Conservation (phyloP, 495 filamentous ascomycete species). For the Talaromyces wortmannii region DNA sequence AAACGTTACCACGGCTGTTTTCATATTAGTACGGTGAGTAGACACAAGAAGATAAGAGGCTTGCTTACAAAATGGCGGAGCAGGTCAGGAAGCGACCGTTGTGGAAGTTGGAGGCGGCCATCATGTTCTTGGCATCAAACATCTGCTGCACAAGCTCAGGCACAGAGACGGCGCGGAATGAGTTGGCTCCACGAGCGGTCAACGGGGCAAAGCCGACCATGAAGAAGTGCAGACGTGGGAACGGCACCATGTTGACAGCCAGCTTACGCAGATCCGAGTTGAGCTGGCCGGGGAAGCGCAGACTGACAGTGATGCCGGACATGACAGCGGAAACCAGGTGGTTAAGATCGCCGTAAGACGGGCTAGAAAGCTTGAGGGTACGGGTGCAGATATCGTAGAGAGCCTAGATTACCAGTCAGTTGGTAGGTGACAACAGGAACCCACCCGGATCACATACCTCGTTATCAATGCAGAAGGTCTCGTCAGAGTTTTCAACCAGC, state of each 20-base stretch:
- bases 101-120: constrained; percentile 99
- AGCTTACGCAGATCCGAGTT: constrained; percentile 99
- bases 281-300: constrained; percentile 98
- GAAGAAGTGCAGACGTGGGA: constrained; percentile 99
- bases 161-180: constrained; percentile 95
- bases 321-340: constrained; percentile 99
- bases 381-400: constrained; percentile 99
- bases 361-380: constrained; percentile 95
- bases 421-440: no score
- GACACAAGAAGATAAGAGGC: neutral
- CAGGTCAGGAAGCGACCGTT: constrained; percentile 99
- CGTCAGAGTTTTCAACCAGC: constrained; percentile 99
- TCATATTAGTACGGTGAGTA: constrained; percentile 3
- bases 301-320: constrained; percentile 97
- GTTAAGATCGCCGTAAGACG: constrained; percentile 98
- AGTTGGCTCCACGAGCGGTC: constrained; percentile 88
- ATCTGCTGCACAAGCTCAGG: constrained; percentile 99
- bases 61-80: constrained; percentile 83
- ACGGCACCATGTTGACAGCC: constrained; percentile 99
- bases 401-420: constrained; percentile 41
- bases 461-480: constrained; percentile 99
- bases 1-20: constrained; percentile 89
- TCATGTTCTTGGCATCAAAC: constrained; percentile 99
- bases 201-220: constrained; percentile 99
- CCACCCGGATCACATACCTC: constrained; percentile 49